Base-by-base conservation (phyloP, 2,329 filamentous ascomycete species). In the Knufia fluminis region DNA sequence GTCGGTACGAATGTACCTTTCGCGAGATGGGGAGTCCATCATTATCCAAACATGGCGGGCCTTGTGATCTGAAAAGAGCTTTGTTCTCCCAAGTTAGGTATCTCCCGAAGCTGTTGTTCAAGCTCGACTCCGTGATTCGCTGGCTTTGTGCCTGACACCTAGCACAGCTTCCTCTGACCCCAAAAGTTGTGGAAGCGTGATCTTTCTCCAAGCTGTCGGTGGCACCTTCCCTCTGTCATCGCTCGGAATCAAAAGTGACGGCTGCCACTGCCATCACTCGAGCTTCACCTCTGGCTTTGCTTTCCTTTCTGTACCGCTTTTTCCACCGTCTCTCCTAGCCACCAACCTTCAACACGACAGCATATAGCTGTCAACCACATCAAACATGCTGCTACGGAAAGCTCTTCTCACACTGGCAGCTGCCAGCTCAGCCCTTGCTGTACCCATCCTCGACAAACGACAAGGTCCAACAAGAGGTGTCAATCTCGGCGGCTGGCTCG, bases 401-500 rank as follows among this genome's bases (percentile, higher is more conserved):
- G 22, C 40, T 22, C 38, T 60, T 16, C 12, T 59, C 19, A 28
- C 49, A n/a, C 49, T 50, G 41, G 44, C 57, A 28, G 43, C 52
- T 39, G 52, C 51, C 36, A 42, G 46, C 32, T 33, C 48, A 32
- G 49, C 48, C 32, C 22, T 47, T 26, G 52, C 50, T 20, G 49
- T 42, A 16, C 57, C 57, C 16, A 35, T 59, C 16, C 24, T 38
- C 9, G 55, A 24, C 55, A 53, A 22, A 49, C 54, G 22, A 51
- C 53, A 33, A 40, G 44, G 23, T 9, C 33, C 43, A 26, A 47
- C 35, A 10, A 50, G 78, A 10, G 80, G 80, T 48, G 79, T 83
- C 24, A 84, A 83, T 60, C 68, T 82, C 3, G 79, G 80, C 47
- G 80, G 80, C 26, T 82, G 79, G 78, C 74, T 82, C 40, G 75